Evolutionary conservation across 2,329 filamentous ascomycete species (phyloP).

Genomic region (Ilyonectria sp.): DNA sequence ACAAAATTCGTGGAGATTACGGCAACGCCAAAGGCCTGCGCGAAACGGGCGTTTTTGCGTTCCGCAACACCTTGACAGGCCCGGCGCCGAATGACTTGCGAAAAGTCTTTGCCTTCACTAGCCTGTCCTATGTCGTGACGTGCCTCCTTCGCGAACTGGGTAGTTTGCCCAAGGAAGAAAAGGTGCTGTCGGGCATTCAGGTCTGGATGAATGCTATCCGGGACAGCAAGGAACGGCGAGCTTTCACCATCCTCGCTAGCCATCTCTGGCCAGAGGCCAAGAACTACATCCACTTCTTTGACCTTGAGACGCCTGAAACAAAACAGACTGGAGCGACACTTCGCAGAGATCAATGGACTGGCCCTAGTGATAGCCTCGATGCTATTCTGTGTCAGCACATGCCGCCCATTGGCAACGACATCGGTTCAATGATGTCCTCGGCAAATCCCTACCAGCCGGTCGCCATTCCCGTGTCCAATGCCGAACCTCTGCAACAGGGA

Average conservation of each 20-base stretch:
- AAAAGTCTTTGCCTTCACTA: conserved; percentile 38
- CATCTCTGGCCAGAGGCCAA: conserved; percentile 39
- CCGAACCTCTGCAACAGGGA: neutral
- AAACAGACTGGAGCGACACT: neutral
- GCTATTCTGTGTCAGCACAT: neutral
- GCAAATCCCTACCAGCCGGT: neutral
- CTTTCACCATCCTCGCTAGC: conserved; percentile 19
- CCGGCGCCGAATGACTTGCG: conserved; percentile 5
- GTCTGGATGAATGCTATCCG: conserved; percentile 35
- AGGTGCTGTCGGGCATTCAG: conserved; percentile 34
- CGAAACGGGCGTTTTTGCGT: conserved; percentile 34
- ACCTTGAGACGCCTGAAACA: neutral
- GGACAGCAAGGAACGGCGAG: conserved; percentile 20
- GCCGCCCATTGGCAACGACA: neutral
- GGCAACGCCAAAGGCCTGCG: conserved; percentile 29
- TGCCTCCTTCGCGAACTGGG: conserved; percentile 12
- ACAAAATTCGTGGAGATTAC: conserved; percentile 23
- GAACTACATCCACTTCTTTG: conserved; percentile 21
- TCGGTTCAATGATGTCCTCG: neutral
- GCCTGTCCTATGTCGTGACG: conserved; percentile 40
- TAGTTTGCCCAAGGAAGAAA: neutral
- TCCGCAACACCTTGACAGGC: conserved; percentile 35
- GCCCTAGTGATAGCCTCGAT: neutral
- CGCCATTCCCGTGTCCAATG: neutral
- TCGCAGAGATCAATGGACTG: accelerated